Percentiles rank a stretch among this genome's conserved stretches.
Conservation (phyloP, 1,139 yeast genomes). For the Hyphopichia pseudoburtonii region DNA sequence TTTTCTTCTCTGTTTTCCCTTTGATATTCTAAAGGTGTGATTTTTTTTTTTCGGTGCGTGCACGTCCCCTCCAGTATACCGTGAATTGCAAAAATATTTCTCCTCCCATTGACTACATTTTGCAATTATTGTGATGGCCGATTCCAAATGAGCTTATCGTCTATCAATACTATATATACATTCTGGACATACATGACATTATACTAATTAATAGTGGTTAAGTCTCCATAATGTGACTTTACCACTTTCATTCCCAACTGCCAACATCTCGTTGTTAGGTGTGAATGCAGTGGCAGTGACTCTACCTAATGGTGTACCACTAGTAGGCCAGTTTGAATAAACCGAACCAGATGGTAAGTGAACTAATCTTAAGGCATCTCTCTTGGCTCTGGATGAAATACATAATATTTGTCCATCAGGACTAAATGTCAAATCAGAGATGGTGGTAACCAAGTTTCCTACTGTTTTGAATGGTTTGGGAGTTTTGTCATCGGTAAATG, state of each 20-base stretch:
- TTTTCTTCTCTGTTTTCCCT: too few relatives aligned
- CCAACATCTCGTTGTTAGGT: constrained; percentile 79
- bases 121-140: neutral
- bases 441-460: constrained; percentile 80
- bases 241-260: constrained; percentile 90
- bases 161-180: neutral
- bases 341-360: constrained; percentile 88
- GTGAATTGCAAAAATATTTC: too few relatives aligned
- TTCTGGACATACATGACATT: too few relatives aligned
- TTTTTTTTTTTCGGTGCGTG: too few relatives aligned
- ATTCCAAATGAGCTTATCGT: neutral
- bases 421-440: constrained; percentile 72
- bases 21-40: too few relatives aligned
- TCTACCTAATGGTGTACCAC: constrained; percentile 92
- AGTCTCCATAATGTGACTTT: constrained; percentile 87
- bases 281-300: constrained; percentile 84
- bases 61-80: too few relatives aligned
- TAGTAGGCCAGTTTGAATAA: constrained; percentile 95
- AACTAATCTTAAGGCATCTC: constrained; percentile 82
- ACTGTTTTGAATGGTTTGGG: constrained; percentile 56
- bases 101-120: too few relatives aligned
- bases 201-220: constrained; percentile 58
- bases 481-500: constrained; percentile 19
- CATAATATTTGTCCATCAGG: constrained; percentile 89
- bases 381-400: constrained; percentile 80